Evolutionary conservation across 257 asterid genomes (phyloP), one percentile per base, ranked within the genome.

Genomic region (Solanum chmielewskii): DNA sequence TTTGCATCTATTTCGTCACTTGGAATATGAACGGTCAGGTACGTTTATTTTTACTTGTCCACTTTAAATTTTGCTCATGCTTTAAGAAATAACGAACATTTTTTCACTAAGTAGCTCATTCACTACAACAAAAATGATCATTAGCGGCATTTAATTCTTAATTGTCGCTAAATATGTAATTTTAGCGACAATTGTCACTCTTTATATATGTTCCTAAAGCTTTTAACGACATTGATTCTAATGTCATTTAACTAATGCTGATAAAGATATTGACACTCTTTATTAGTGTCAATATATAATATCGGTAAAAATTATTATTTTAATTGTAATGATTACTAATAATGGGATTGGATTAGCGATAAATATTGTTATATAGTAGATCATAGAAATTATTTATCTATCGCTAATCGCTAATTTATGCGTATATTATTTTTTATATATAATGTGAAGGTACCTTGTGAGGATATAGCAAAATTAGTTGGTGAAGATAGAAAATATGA

Each of bases 21-120:
- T 94, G 97, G 96, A 94, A 94, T 85, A 93, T 92, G 98, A 93
- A 93, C 47, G 97, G 98, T 8, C 88, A 91, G 94, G 98, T 93
- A n/a, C 73, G 73, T 66, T 5, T 5, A 66, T 1, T 66, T 66
- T 66, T 66, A 66, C 9, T 66, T 66, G 9, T 66, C 0, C 20
- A 66, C 5, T 66, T 25, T 25, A 5, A 25, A 66, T 11, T 64
- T 64, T 64, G 1, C 0, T n/a, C 0, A 2, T 2, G 0, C 0
- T 2, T 64, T 2, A 11, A 27, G 21, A 66, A 66, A 64, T 25
- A 64, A 25, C 3, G 9, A 49, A 2, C 1, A 49, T 49, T 49
- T 49, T 49, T 7, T 49, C 8, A 49, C 60, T 45, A 6, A 85
- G 0, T 41, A 68, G 10, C 66, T 70, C 13, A 27, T 33, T 33